Conservation (phyloP, 257 asterid species). For the Fraxinus quadrangulata region DNA sequence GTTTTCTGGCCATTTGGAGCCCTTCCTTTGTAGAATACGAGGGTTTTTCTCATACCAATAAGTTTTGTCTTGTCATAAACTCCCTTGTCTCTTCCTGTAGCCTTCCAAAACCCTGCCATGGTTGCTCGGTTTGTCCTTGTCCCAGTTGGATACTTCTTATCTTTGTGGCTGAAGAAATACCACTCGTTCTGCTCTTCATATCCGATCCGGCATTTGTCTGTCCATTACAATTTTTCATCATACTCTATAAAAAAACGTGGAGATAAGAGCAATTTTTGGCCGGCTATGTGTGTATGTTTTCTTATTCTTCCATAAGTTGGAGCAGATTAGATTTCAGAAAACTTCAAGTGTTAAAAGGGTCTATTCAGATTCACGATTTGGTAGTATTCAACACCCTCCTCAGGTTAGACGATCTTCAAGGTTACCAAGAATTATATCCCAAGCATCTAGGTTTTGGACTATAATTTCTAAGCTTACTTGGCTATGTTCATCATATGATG, state of each 20-base stretch:
- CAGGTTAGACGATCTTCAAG: background rate
- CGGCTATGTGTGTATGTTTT: background rate
- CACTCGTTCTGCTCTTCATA: constrained; percentile 70
- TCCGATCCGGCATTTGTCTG: constrained; percentile 69
- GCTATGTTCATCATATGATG: background rate
- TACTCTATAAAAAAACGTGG: background rate
- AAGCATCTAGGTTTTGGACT: background rate
- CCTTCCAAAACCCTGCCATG: constrained; percentile 78
- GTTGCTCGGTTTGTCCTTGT: constrained; percentile 74
- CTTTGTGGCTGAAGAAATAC: constrained; percentile 74
- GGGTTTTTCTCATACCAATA: constrained; percentile 78
- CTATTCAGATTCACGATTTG: background rate
- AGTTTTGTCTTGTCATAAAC: constrained; percentile 49
- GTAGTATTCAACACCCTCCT: background rate
- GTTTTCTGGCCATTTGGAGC: constrained; percentile 74
- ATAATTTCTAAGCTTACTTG: background rate
- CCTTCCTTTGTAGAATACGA: constrained; percentile 71
- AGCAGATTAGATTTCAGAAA: background rate
- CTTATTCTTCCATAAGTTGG: background rate
- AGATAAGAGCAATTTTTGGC: background rate
- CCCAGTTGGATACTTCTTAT: constrained; percentile 71
- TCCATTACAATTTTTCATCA: constrained; percentile 2
- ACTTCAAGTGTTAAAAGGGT: background rate
- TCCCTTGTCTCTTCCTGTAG: constrained; percentile 71
- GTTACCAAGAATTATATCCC: too few species aligned